Conservation (phyloP, 1,284 basidiomycete genomes). For the Rhodotorula sp. region DNA sequence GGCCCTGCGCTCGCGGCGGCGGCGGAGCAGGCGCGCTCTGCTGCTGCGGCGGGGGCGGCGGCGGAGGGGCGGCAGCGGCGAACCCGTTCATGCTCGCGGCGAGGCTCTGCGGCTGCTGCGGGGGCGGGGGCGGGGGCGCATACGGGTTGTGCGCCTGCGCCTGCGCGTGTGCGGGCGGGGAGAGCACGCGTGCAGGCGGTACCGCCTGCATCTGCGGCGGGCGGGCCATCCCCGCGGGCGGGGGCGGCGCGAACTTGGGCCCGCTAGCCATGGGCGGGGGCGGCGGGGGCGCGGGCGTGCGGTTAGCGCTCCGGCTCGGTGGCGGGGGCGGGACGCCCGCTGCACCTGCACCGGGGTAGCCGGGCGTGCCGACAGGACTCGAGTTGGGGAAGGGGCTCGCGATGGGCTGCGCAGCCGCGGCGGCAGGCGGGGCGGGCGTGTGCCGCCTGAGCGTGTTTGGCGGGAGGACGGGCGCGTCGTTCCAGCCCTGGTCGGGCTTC, state of each 20-base stretch:
- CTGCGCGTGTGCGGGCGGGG: constrained; percentile 13
- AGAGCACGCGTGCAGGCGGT: constrained; percentile 2
- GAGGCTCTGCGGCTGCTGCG: background rate
- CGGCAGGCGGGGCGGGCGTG: constrained; percentile 57
- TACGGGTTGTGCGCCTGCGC: constrained; percentile 8
- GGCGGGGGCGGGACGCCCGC: constrained; percentile 46
- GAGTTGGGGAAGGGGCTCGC: constrained; percentile 85
- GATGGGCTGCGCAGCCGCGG: constrained; percentile 65
- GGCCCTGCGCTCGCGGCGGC: background rate
- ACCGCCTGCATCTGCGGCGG: background rate
- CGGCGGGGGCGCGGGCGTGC: constrained; percentile 41
- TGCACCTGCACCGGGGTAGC: constrained; percentile 25
- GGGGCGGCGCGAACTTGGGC: constrained; percentile 49
- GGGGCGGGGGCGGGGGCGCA: background rate
- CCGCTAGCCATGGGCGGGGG: constrained; percentile 49
- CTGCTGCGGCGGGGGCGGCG: constrained; percentile 5
- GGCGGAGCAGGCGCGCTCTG: background rate
- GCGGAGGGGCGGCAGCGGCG: background rate
- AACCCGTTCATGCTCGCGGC: background rate
- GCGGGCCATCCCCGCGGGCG: constrained; percentile 23
- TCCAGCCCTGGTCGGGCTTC: constrained; percentile 76
- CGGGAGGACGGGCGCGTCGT: constrained; percentile 73
- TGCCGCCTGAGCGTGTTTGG: constrained; percentile 47
- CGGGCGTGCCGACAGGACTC: constrained; percentile 31
- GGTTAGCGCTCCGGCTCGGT: constrained; percentile 43